Evolutionary conservation across 2,329 filamentous ascomycete genomes (phyloP), one percentile per base, ranked within the genome.

Genomic region (Cladorrhinum sp.): DNA sequence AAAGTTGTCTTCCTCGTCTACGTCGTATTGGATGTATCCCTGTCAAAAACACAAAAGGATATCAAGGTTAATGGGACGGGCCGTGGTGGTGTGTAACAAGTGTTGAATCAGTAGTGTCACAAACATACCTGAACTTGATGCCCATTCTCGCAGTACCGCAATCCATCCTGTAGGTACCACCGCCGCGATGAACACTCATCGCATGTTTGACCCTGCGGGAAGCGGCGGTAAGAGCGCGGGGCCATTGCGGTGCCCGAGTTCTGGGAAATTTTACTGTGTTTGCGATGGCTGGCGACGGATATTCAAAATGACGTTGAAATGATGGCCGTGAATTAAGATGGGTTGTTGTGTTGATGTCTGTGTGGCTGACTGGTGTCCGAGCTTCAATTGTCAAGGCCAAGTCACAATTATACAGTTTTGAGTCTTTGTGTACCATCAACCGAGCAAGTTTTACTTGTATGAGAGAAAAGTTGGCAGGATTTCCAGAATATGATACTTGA

Each of bases 81-180:
- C 24, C 13, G 55, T 24, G 16, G n/a, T 29, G 9, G n/a, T 16
- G 32, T 23, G 49, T 3, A 18, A 27, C 8, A 27, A 7, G n/a
- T 22, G 13, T 23, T 13, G 24, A 25, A 13, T 1, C 9, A 24
- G 66, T 50, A 65, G 45, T 10, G 20, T 13, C 1, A 16, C n/a
- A 18, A 22, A 64, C 7, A 18, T n/a, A 91, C 89, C 76, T 91
- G 86, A 67, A 93, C 87, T 66, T 88, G 85, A 77, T 96, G 92
- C 29, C 91, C 91, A 66, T 90, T 87, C 64, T 88, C 81, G 74
- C 92, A 96, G 73, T 91, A 96, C 64, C 87, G 85, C 60, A 88
- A 83, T 2, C 91, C 91, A 74, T 90, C 89, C 66, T 92, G 86
- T 29, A 87, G 78, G 70, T 91, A 90, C 76, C 89, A 92, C 64